Percentiles rank a stretch among this genome's conserved stretches.
These are phyloP conservation scores for Bruguiera hainesii DNA, from an alignment of 441 rosid species.

Conservation along the genomic window DNA sequence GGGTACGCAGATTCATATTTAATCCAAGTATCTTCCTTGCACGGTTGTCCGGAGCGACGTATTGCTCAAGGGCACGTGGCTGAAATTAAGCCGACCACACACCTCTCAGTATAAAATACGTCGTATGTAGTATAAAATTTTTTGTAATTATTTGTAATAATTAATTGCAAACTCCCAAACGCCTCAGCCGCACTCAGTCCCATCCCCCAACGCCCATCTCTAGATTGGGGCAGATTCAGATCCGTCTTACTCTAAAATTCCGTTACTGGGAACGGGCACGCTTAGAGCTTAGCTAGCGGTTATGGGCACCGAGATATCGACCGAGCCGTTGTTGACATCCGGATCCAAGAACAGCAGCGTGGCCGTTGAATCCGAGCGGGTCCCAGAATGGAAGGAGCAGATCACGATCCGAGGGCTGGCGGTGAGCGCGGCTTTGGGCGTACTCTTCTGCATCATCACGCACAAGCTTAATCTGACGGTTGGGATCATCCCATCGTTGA, in stretches of 20 bases:
- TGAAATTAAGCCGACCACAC: too few relatives aligned
- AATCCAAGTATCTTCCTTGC: too few relatives aligned
- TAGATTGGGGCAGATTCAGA: too few relatives aligned
- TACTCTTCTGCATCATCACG: slow-evolving; percentile 77
- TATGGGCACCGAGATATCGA: slow-evolving; percentile 68
- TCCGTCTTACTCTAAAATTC: background rate
- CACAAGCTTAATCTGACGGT: slow-evolving; percentile 88
- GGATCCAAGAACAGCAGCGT: slow-evolving; percentile 21
- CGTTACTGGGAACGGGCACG: too few relatives aligned
- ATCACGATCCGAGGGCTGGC: slow-evolving; percentile 67
- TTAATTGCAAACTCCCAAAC: background rate
- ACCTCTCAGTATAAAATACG: too few relatives aligned
- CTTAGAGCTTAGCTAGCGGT: too few relatives aligned
- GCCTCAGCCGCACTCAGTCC: background rate
- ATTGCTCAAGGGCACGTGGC: too few relatives aligned
- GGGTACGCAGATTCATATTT: too few relatives aligned
- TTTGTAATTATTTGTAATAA: too few relatives aligned
- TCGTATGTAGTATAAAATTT: too few relatives aligned
- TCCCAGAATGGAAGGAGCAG: slow-evolving; percentile 88
- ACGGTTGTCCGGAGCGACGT: too few relatives aligned
- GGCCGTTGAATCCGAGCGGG: slow-evolving; percentile 28
- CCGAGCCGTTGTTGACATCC: slow-evolving; percentile 39
- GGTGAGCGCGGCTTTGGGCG: slow-evolving; percentile 65
- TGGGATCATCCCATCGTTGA: slow-evolving; percentile 85
- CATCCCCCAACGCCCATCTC: background rate